Evolutionary conservation across 306 rosid genomes (phyloP), one percentile per base, ranked within the genome.

Genomic region (Prinsepia uniflora): DNA sequence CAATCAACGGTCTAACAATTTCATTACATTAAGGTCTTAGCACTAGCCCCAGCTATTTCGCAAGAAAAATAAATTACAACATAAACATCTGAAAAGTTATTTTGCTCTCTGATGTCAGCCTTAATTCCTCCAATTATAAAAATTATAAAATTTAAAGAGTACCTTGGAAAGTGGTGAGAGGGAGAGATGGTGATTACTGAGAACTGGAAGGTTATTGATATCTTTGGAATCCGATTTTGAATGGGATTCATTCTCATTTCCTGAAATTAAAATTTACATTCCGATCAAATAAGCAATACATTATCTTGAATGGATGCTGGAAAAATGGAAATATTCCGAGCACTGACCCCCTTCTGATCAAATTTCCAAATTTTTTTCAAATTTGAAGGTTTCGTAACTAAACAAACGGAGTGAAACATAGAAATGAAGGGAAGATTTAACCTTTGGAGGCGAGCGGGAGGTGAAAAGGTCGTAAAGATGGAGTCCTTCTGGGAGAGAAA

Each of bases 161-260:
- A 87, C 97, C 83, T 92, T 89, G 1, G 96, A 89, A 67, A 92
- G 87, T 42, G 96, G 94, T 13, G 96, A 89, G 44, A 92, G 87
- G 68, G 93, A 92, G 75, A 87, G 84, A 47, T 78, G 70, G 18
- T 85, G 91, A 83, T 85, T 81, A 30, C 79, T 76, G 75, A 72
- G 77, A 84, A 87, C 52, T 4, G 97, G 97, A 69, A 89, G 78
- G 48, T 48, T 63, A 9, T 73, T 81, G 56, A 67, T 73, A n/a
- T 84, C 79, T 39, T 83, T 85, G 22, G 92, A 78, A 46, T 79
- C 86, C 19, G 79, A 73, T n/a, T 80, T 84, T 2, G 88, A 68
- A 60, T 75, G 81, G 18, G 80, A 77, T 50, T 84, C 93, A 42
- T 65, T 79, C 30, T 77, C 90, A 50, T 86, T 83, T 68, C 89